Base-by-base conservation (phyloP, 208 protist genomes). In the Endotrypanum monterogeii region DNA sequence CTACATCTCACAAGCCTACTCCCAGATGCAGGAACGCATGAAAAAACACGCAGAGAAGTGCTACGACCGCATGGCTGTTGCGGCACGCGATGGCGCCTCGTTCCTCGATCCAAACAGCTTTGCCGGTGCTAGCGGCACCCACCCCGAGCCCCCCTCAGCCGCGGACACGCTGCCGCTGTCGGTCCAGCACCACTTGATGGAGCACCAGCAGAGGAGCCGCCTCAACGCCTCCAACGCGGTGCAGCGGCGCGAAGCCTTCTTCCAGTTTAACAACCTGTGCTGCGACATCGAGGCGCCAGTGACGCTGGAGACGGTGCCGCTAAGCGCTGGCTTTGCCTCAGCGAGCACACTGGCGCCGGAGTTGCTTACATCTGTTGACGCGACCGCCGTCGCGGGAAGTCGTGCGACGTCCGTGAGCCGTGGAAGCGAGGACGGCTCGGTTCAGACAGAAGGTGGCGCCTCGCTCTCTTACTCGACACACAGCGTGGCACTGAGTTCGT, bases 1-100 rank as follows among this genome's bases (percentile, higher is more conserved):
- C 12, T 92, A 83, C 76, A 79, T 89, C 46, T 83, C 87, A 12
- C 84, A 87, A 12, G 58, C 80, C 3, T 88, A 85, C 74, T 89
- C 89, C 9, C 66, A 76, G 54, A 76, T 82, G 67, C 48, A 77
- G 48, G 68, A 78, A 4, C 66, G 68, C 16, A 80, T 89, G 66
- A 78, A 88, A 73, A 67, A 58, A 18, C 80, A 92, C 62, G 87
- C 89, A 3, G 51, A 89, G 74, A 87, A 87, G 63, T 83, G 79
- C 41, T 75, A 74, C 50, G 69, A 73, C 46, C 68, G 70, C 12
- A 28, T 73, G 54, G 56, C 66, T 57, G 63, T 76, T n/a, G 67
- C 52, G 0, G 76, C 76, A 18, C 76, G 71, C 0, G 66, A 76
- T 16, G 71, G 71, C 30, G 70, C 76, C 25, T 76, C 63, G 8